phyloP scores from a whole-genome alignment of 805 yeast genomes.

The Saccharomycopsis javanensis region DNA sequence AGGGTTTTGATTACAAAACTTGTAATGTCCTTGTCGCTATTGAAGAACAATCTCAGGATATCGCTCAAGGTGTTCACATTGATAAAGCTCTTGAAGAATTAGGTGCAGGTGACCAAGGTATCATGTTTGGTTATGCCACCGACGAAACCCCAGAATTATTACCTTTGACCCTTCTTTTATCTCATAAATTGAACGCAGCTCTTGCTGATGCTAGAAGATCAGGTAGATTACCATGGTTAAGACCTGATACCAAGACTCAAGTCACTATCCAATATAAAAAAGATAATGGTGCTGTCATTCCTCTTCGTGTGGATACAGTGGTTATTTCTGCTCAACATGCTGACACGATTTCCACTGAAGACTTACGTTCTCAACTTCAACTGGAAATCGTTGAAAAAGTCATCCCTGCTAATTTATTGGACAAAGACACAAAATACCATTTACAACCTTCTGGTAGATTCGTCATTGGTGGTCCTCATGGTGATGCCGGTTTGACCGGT shows the following conservation, averaged over 20 bases:
- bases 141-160: slow-evolving; percentile 97
- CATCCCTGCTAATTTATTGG: slow-evolving; percentile 81
- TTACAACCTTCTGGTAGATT: slow-evolving; percentile 99
- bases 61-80: slow-evolving; percentile 98
- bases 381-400: slow-evolving; percentile 84
- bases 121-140: slow-evolving; percentile 99
- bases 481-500: slow-evolving; percentile 99
- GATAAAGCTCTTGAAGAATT: slow-evolving; percentile 90
- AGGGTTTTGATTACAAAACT: slow-evolving; percentile 98
- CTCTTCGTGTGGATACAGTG: slow-evolving; percentile 93
- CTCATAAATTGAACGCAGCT: slow-evolving; percentile 94
- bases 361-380: slow-evolving; percentile 68
- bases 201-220: slow-evolving; percentile 96
- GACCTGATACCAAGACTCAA: slow-evolving; percentile 99
- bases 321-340: slow-evolving; percentile 98
- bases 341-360: slow-evolving; percentile 89
- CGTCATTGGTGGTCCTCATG: slow-evolving; percentile 99
- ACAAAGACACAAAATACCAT: slow-evolving; percentile 93
- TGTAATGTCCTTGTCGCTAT: slow-evolving; percentile 98
- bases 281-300: slow-evolving; percentile 92
- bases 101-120: slow-evolving; percentile 99
- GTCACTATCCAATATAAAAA: slow-evolving; percentile 94
- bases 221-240: slow-evolving; percentile 90
- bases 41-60: slow-evolving; percentile 98
- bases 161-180: slow-evolving; percentile 87